These are phyloP conservation scores for Hypsizygus ulmarius DNA, from an alignment of 1,284 basidiomycete genomes.

Conservation along the genomic window DNA sequence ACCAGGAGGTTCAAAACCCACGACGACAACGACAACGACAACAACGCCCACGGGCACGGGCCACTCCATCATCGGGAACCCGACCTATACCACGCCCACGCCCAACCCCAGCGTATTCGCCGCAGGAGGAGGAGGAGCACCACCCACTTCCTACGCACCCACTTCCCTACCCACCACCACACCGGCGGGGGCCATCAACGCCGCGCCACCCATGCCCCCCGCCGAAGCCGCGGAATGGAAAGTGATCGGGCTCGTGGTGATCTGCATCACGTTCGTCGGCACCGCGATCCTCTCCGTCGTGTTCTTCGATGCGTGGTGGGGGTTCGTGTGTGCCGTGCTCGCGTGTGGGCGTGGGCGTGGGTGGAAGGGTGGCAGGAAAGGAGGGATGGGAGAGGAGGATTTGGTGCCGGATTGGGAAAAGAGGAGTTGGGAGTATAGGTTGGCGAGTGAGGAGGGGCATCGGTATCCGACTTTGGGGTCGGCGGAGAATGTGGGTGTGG, in stretches of 20 bases:
- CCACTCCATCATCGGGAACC: background rate
- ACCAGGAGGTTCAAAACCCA: too few relatives aligned
- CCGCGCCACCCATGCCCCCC: constrained; percentile 25
- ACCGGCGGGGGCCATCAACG: constrained; percentile 8
- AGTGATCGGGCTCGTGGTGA: constrained; percentile 61
- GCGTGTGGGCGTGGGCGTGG: constrained; percentile 38
- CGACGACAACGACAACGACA: constrained; percentile 4
- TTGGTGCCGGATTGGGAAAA: constrained; percentile 64
- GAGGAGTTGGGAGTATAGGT: constrained; percentile 53
- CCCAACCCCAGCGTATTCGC: background rate
- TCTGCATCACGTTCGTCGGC: constrained; percentile 55
- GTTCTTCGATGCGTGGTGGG: constrained; percentile 67
- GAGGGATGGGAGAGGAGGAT: constrained; percentile 38
- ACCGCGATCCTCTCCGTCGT: constrained; percentile 50
- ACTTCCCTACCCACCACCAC: constrained; percentile 3
- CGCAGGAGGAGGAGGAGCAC: too few relatives aligned
- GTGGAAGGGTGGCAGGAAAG: constrained; percentile 20
- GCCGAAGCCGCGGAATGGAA: constrained; percentile 55
- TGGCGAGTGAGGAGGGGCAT: constrained; percentile 44
- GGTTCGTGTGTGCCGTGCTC: constrained; percentile 51
- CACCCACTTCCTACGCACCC: background rate
- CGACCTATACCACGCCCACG: background rate
- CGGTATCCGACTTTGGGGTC: constrained; percentile 40
- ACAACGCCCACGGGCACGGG: background rate
- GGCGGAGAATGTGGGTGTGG: constrained; percentile 28